Evolutionary conservation across 495 filamentous ascomycete genomes (phyloP), one percentile per base, ranked within the genome.

Genomic region (Achaetomiella virescens): DNA sequence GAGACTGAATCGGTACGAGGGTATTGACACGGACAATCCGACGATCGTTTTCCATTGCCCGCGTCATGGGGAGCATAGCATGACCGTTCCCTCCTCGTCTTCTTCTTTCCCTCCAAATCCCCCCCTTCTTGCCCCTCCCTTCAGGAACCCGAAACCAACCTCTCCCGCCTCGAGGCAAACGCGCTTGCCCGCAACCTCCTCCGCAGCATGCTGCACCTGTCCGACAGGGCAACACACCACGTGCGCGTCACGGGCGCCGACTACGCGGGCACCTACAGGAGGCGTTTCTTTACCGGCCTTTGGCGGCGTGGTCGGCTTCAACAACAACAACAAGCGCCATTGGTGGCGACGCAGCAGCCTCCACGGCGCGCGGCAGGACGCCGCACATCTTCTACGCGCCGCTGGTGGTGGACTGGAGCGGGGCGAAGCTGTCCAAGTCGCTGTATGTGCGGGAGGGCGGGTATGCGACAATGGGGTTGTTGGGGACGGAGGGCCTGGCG

Each of bases 391-490:
- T 68, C 24, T 47, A 64, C 48, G 58, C 68, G 21, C 67, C 65
- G n/a, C 48, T 70, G 42, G 55, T 69, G 22, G 42, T 64, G n/a
- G 66, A 71, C 59, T 71, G 66, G 65, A 61, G 64, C 35, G 66
- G 61, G 14, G 63, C 45, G 17, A 68, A 69, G 56, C 54, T 71
- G 49, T 71, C 65, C 20, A 69, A 69, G 55, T 58, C 38, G 40
- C 36, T 69, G 46, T 70, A 66, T 48, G 65, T 68, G 27, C 40
- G 60, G 3, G 41, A 65, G 40, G 61, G 52, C 25, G 65, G 44
- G 40, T 71, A 71, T 25, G 56, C 53, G 33, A 55, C 49, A 15
- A 48, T 64, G 49, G 18, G 48, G 31, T 2, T 48, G 18, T 31
- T 60, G 8, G 52, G 52, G 29, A 37, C 35, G 3, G 46, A 56